These are phyloP conservation scores for Amphichorda felina DNA, from an alignment of 2,329 filamentous ascomycete species.

Conservation along the genomic window DNA sequence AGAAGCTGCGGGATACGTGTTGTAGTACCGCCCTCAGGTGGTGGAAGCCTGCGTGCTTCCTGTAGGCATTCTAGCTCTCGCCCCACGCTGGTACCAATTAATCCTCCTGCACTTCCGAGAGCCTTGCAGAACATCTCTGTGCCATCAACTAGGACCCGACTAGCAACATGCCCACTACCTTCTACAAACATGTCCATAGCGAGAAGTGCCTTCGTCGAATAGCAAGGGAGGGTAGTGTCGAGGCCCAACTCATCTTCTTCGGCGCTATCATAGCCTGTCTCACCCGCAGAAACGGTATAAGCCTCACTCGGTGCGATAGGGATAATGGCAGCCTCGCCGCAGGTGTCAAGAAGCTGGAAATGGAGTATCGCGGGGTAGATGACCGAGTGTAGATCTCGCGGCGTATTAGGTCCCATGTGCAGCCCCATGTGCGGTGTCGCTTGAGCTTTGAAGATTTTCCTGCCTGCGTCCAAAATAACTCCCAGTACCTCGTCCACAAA, in stretches of 20 bases:
- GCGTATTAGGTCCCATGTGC: background rate
- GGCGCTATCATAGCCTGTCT: conserved; percentile 2
- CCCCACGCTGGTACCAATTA: conserved; percentile 6
- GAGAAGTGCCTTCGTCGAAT: conserved; percentile 7
- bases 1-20: conserved; percentile 8
- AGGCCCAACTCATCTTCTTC: conserved; percentile 6
- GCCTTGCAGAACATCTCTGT: conserved; percentile 12
- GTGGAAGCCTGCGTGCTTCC: conserved; percentile 5
- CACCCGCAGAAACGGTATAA: conserved; percentile 4
- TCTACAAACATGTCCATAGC: conserved; percentile 5
- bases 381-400: conserved; percentile 7
- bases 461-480: conserved; percentile 8
- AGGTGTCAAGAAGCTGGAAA: conserved; percentile 6
- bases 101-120: conserved; percentile 4
- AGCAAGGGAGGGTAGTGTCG: conserved; percentile 4
- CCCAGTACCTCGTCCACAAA: conserved; percentile 8
- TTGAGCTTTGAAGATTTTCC: conserved; percentile 6
- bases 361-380: conserved; percentile 5
- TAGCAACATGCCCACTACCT: conserved; percentile 4
- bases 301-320: conserved; percentile 7
- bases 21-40: background rate
- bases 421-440: no score
- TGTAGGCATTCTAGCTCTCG: conserved; percentile 8
- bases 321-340: conserved; percentile 5
- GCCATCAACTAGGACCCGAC: conserved; percentile 7